Percentiles rank a stretch among this genome's conserved stretches.
These are phyloP conservation scores for Aspergillus novoparasiticus DNA, from an alignment of 2,329 filamentous ascomycete species.

Conservation along the genomic window DNA sequence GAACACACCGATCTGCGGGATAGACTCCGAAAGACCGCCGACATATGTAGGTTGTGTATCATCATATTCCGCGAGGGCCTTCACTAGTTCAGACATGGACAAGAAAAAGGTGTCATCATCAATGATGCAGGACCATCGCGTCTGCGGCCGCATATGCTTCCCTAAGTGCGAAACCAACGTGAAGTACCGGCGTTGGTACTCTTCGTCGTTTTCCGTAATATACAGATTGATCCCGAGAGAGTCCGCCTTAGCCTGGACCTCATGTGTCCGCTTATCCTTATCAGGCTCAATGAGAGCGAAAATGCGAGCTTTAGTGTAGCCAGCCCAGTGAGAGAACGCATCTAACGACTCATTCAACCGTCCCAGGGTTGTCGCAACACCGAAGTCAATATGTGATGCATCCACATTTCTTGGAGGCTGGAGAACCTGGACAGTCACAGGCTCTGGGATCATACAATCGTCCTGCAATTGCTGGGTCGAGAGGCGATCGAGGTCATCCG, in stretches of 20 bases:
- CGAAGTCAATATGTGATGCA: conserved; percentile 57
- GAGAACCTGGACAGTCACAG: conserved; percentile 53
- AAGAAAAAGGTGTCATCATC: conserved; percentile 68
- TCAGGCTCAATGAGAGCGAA: conserved; percentile 55
- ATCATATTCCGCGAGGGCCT: conserved; percentile 53
- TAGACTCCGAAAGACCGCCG: conserved; percentile 61
- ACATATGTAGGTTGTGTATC: conserved; percentile 55
- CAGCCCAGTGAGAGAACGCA: conserved; percentile 60
- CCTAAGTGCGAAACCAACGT: conserved; percentile 56
- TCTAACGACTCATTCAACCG: conserved; percentile 55
- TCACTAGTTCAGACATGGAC: conserved; percentile 54
- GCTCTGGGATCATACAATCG: conserved; percentile 46
- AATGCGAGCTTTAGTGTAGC: conserved; percentile 54
- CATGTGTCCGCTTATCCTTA: conserved; percentile 29
- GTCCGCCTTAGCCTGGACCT: conserved; percentile 39
- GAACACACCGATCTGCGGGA: conserved; percentile 53
- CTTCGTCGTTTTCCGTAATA: conserved; percentile 35
- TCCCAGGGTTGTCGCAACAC: conserved; percentile 57
- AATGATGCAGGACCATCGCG: conserved; percentile 59
- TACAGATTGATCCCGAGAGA: conserved; percentile 47
- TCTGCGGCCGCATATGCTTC: conserved; percentile 45
- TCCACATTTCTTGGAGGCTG: conserved; percentile 47
- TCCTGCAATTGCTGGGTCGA: conserved; percentile 23
- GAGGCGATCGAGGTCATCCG: not conserved
- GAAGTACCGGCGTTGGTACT: conserved; percentile 58